These are phyloP conservation scores for Piper longum DNA, from an alignment of 164 flowering plant species.

Conservation along the genomic window DNA sequence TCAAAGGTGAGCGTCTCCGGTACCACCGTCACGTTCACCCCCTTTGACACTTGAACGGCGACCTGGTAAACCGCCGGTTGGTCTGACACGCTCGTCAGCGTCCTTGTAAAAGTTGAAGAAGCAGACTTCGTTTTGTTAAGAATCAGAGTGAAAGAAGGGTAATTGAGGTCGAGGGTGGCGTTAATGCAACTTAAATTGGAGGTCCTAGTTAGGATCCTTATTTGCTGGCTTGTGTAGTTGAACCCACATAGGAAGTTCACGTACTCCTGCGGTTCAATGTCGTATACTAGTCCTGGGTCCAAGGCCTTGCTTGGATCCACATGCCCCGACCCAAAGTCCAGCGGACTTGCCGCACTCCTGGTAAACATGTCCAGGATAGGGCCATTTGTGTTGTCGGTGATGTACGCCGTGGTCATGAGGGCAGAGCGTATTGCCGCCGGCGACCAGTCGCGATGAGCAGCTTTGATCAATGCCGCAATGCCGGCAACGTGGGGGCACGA, in stretches of 20 bases:
- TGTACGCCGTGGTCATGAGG: constrained; percentile 20
- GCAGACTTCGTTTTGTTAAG: constrained; percentile 3
- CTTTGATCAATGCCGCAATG: constrained; percentile 20
- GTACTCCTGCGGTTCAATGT: constrained; percentile 8
- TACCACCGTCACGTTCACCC: constrained; percentile 4
- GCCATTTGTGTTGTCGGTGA: constrained; percentile 8
- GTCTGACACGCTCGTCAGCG: not conserved
- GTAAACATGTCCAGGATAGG: constrained; percentile 6
- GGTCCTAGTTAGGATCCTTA: constrained; percentile 12
- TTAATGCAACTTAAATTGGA: constrained; percentile 10
- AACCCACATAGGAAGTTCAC: constrained; percentile 13
- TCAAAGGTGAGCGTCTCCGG: constrained; percentile 2
- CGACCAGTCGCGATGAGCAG: constrained; percentile 23
- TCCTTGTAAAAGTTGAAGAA: not conserved
- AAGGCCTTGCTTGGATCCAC: constrained; percentile 13
- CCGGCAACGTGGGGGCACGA: constrained; percentile 26
- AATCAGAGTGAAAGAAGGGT: constrained; percentile 18
- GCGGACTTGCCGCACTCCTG: constrained; percentile 7
- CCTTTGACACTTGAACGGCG: not conserved
- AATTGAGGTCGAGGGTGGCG: constrained; percentile 12
- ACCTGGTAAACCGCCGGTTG: constrained; percentile 1
- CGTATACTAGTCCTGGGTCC: constrained; percentile 18
- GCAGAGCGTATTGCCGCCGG: constrained; percentile 33
- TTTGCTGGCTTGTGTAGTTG: constrained; percentile 11
- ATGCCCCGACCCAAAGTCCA: constrained; percentile 14